Evolutionary conservation across 306 rosid genomes (phyloP).

Genomic region (Dalbergia cultrata): DNA sequence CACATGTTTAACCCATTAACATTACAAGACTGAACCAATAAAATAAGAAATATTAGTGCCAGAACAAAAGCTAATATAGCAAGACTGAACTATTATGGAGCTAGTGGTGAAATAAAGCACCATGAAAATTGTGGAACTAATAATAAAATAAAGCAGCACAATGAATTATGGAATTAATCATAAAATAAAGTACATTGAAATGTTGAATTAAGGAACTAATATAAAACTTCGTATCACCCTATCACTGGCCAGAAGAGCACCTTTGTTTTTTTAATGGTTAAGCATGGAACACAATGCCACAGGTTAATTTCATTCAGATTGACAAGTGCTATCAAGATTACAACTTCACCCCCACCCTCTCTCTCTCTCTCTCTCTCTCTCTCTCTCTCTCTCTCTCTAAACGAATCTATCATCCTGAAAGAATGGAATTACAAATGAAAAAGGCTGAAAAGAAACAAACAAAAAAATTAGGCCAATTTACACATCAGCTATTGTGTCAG

Average conservation of each 20-base stretch:
- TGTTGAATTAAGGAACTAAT: neutral
- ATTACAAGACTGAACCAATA: neutral
- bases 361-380: slow-evolving; percentile 35
- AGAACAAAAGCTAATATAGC: too few relatives aligned
- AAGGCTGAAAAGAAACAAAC: neutral
- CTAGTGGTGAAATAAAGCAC: too few relatives aligned
- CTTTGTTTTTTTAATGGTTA: neutral
- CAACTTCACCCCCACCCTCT: slow-evolving; percentile 38
- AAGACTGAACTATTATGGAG: too few relatives aligned
- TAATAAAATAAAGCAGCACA: too few relatives aligned
- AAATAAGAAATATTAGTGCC: too few relatives aligned
- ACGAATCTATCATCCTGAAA: slow-evolving; percentile 43
- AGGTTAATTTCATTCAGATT: slow-evolving; percentile 41
- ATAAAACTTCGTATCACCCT: too few relatives aligned
- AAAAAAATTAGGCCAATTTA: slow-evolving; percentile 47
- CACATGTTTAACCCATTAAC: too few relatives aligned
- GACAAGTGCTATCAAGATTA: slow-evolving; percentile 38
- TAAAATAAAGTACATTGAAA: too few relatives aligned
- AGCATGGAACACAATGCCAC: neutral
- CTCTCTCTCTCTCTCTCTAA: slow-evolving; percentile 24
- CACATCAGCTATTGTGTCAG: slow-evolving; percentile 56
- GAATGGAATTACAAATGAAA: slow-evolving; percentile 49
- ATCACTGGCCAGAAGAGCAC: too few relatives aligned
- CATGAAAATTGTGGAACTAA: too few relatives aligned
- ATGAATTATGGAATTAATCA: too few relatives aligned